phyloP scores from a whole-genome alignment of 805 yeast genomes.

The Isabelozyma heimii region DNA sequence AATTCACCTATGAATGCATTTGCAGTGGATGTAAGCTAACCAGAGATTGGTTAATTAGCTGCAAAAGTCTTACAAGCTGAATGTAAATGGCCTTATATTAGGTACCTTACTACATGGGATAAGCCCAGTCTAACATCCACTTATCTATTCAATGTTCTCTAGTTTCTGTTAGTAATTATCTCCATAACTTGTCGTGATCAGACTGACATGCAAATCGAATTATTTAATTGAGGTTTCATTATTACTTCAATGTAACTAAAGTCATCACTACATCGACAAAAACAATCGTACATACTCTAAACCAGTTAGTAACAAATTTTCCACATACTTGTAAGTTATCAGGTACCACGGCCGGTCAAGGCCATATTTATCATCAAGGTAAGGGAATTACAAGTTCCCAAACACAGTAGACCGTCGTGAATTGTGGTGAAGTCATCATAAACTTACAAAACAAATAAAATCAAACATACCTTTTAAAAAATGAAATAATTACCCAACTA shows the following conservation, averaged over 20 bases:
- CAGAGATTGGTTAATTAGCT: too few relatives aligned
- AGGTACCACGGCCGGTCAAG: slow-evolving; percentile 56
- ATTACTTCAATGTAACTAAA: neutral
- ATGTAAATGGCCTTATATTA: too few relatives aligned
- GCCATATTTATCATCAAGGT: slow-evolving; percentile 45
- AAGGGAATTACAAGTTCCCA: slow-evolving; percentile 42
- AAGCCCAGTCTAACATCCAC: too few relatives aligned
- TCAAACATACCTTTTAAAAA: slow-evolving; percentile 13
- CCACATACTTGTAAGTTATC: slow-evolving; percentile 13
- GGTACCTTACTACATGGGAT: too few relatives aligned
- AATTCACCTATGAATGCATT: too few relatives aligned
- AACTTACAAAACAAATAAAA: slow-evolving; percentile 14
- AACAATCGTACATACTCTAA: neutral
- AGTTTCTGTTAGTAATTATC: neutral
- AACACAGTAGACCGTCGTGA: slow-evolving; percentile 55
- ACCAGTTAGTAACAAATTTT: neutral
- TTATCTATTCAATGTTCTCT: too few relatives aligned
- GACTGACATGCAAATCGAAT: slow-evolving; percentile 45
- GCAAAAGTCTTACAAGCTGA: too few relatives aligned
- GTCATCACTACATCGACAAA: neutral
- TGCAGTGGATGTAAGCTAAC: too few relatives aligned
- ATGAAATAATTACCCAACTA: slow-evolving; percentile 8
- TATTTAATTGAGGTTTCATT: slow-evolving; percentile 17
- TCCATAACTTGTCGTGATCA: slow-evolving; percentile 14
- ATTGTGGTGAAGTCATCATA: slow-evolving; percentile 47